Evolutionary conservation across 306 rosid genomes (phyloP), one percentile per base, ranked within the genome.

Genomic region (Potentilla sterilis): DNA sequence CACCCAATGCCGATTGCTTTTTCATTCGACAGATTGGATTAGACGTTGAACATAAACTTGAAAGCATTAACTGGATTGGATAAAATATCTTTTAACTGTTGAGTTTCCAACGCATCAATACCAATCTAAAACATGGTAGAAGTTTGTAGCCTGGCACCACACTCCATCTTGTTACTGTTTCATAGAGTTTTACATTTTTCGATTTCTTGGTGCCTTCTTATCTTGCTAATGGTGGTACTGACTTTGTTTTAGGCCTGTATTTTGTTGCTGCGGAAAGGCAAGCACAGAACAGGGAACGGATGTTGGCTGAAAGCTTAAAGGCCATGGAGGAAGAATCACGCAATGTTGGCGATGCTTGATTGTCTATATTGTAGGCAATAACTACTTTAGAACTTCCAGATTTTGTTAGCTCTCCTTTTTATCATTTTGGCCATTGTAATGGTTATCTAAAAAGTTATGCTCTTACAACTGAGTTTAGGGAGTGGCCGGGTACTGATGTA

Each of bases 191-290:
- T 28, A 28, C 28, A 28, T 0, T 28, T 51, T 71, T 65, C 63
- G 11, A 40, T 28, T 47, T 51, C 22, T 3, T 43, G 51, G 32
- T 42, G 1, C 51, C 13, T 43, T 28, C 48, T 55, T 7, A 18
- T 38, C 19, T 68, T 51, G 52, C 48, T 83, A 65, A 78, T 49
- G 47, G 43, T 43, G 42, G 44, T 68, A 63, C 40, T 10, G 24
- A 63, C 49, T 24, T 32, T 74, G 54, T 69, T 32, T 44, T 84
- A 84, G 87, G 87, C 71, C 74, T 84, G 57, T 84, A 84, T 72
- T 58, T 84, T 78, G 87, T 84, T 15, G 84, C 84, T 54, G 87
- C 42, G 6, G 84, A 84, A 18, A 80, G 87, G 49, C 87, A 84
- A 77, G 55, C 11, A 46, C 79, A 80, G 80, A 84, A 84, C 72